Conservation (phyloP, 1,284 basidiomycete genomes). For the Heterobasidion irregulare region DNA sequence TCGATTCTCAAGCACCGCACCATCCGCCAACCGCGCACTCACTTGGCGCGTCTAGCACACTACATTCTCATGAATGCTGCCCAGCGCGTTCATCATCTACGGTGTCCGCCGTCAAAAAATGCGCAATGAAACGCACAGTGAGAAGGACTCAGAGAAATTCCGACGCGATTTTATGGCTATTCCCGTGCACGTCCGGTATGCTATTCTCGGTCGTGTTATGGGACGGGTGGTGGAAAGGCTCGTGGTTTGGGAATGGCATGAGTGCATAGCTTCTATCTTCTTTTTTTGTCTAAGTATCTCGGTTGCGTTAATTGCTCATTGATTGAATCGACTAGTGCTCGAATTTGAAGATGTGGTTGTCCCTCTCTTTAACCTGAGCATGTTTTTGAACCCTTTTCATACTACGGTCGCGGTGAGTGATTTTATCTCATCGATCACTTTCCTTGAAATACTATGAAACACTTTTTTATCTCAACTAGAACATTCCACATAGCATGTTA, state of each 20-base stretch:
- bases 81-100: neutral
- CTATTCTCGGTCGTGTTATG: neutral
- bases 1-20: neutral
- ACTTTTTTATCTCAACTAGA: too few relatives aligned
- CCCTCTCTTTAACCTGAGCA: neutral
- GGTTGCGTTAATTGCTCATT: neutral
- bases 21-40: neutral
- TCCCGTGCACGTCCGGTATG: neutral
- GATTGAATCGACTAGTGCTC: neutral
- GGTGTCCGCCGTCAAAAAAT: neutral
- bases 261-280: neutral
- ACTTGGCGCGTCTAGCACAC: neutral
- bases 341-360: neutral
- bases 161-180: neutral
- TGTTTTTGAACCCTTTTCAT: neutral
- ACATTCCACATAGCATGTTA: too few relatives aligned
- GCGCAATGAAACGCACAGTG: neutral
- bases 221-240: neutral
- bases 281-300: neutral
- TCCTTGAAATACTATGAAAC: too few relatives aligned
- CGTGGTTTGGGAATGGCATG: neutral
- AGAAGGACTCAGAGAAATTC: neutral
- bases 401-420: neutral
- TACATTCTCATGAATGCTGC: neutral
- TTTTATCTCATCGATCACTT: too few relatives aligned